These are phyloP conservation scores for Thelonectria rubi DNA, from an alignment of 2,329 filamentous ascomycete genomes.

Conservation along the genomic window DNA sequence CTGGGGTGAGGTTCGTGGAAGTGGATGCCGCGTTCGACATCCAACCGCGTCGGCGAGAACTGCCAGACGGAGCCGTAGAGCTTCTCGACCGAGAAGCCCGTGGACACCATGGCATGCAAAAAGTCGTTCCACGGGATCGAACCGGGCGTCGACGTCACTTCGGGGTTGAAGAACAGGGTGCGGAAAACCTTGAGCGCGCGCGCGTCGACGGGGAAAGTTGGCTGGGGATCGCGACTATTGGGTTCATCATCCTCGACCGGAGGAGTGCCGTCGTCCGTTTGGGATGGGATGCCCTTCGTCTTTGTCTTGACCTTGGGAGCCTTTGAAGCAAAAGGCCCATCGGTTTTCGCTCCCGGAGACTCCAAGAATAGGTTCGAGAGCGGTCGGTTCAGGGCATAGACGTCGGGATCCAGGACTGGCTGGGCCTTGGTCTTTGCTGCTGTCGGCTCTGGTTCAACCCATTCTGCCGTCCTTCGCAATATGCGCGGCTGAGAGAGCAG, in stretches of 20 bases:
- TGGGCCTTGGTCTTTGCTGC: conserved; percentile 10
- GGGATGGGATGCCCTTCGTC: conserved; percentile 20
- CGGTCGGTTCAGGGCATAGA: conserved; percentile 12
- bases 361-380: too few relatives aligned
- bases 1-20: conserved; percentile 11
- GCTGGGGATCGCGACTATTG: conserved; percentile 9
- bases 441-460: conserved; percentile 49
- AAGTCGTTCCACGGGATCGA: conserved; percentile 65
- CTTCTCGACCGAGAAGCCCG: conserved; percentile 63
- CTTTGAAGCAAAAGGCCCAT: too few relatives aligned
- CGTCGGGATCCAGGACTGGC: neutral
- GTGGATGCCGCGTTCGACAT: neutral
- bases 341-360: too few relatives aligned
- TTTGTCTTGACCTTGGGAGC: conserved; percentile 35
- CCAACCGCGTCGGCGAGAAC: conserved; percentile 52
- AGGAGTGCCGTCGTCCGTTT: neutral
- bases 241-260: neutral
- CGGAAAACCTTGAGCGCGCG: conserved; percentile 26
- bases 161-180: neutral
- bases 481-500: conserved; percentile 47
- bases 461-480: conserved; percentile 59
- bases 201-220: conserved; percentile 41
- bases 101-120: conserved; percentile 59
- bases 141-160: conserved; percentile 49
- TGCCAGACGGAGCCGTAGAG: conserved; percentile 70